Base-by-base conservation (phyloP, 768 basidiomycete species). In the Trametes sanguinea region DNA sequence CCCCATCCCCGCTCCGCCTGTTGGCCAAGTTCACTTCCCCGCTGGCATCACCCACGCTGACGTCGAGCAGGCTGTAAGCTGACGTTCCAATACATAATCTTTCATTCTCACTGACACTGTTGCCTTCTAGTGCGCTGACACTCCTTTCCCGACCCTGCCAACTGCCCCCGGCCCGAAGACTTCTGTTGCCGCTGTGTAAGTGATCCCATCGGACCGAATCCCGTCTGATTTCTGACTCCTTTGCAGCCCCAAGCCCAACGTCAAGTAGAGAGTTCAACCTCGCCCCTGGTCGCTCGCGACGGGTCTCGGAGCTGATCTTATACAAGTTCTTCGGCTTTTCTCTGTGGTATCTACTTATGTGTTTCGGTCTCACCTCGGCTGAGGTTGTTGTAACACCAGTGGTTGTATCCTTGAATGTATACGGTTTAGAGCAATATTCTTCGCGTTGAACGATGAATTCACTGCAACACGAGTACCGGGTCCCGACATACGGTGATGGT, bases 101-200 rank as follows among this genome's bases (percentile, higher is more conserved):
- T 22, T 14, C 8, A 17, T 30, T 14, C 14, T 6, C 22, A 27
- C 47, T 63, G 7, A 57, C 40, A 43, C 9, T 33, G 22, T 42
- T 37, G 27, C 42, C 35, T 13, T n/a, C 7, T 48, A 59, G 30
- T 61, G 66, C 39, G 54, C 66, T 30, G 42, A 57, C 40, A 64
- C 66, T 14, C 63, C 66, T 3, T 67, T 67, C 66, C 66, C 66
- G 14, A 64, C 56, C 2, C 55, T 67, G 35, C 35, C 63, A 22
- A 64, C 66, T 17, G 55, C 67, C 37, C 71, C 73, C 32, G 76
- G 76, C 55, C 70, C 75, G 54, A 63, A 55, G 16, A 72, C 69
- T 42, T 65, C 73, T 35, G 68, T 75, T 16, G 61, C 71, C 17
- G 67, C 74, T 33, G 71, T 74, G 69, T 74, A 71, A 70, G 73